Conservation (phyloP, 352 stramenopile genomes). For the Globisporangium ultimum region DNA sequence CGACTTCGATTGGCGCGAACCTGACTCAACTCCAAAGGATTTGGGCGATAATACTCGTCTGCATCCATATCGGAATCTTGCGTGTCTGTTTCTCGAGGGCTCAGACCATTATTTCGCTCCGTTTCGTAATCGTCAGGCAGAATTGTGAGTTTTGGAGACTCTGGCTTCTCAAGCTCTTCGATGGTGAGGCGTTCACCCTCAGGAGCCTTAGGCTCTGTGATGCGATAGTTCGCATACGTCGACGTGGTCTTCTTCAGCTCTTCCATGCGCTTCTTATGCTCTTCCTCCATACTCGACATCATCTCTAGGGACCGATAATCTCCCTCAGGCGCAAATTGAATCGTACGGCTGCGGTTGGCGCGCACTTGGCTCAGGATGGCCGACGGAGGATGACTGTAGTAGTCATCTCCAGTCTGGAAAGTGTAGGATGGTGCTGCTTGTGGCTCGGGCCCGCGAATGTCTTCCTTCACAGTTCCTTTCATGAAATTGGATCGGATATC, state of each 20-base stretch:
- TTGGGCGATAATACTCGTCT: constrained; percentile 13
- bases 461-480: constrained; percentile 13
- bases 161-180: background rate
- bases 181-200: background rate
- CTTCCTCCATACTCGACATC: constrained; percentile 33
- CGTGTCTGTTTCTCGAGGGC: background rate
- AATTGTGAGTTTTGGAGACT: background rate
- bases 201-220: constrained; percentile 9
- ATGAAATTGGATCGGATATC: constrained; percentile 21
- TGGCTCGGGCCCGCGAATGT: constrained; percentile 3
- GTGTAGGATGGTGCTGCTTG: background rate
- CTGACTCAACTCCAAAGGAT: constrained; percentile 11
- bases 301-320: constrained; percentile 29
- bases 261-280: constrained; percentile 41
- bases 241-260: constrained; percentile 15
- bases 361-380: constrained; percentile 43
- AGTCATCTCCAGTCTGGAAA: constrained; percentile 18
- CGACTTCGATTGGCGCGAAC: constrained; percentile 15
- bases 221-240: constrained; percentile 9
- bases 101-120: background rate
- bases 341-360: constrained; percentile 38
- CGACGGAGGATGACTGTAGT: constrained; percentile 29
- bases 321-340: constrained; percentile 31
- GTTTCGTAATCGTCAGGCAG: background rate
- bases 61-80: background rate